Conservation (phyloP, 2,329 filamentous ascomycete species). For the Pyrenochaeta sp. region DNA sequence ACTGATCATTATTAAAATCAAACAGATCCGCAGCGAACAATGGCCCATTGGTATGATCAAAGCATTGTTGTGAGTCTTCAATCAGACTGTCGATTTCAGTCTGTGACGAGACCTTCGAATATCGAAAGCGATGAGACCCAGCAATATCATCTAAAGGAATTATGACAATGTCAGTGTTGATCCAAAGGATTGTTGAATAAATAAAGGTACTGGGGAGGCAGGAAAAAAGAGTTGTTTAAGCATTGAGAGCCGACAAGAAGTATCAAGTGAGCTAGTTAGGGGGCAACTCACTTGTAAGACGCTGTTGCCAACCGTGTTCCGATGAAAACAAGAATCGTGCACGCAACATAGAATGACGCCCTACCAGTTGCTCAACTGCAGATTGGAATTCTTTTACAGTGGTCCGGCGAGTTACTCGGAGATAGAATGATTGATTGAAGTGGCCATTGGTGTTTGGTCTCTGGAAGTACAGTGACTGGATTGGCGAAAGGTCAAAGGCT, state of each 20-base stretch:
- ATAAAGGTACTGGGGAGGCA: too few species aligned
- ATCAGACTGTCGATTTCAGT: slow-evolving; percentile 41
- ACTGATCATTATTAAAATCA: slow-evolving; percentile 38
- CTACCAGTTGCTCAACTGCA: slow-evolving; percentile 32
- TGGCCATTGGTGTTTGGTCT: slow-evolving; percentile 43
- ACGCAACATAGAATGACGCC: slow-evolving; percentile 45
- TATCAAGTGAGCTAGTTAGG: not conserved
- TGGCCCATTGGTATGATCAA: slow-evolving; percentile 35
- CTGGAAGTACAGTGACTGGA: slow-evolving; percentile 44
- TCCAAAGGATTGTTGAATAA: too few species aligned
- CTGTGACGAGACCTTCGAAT: slow-evolving; percentile 29
- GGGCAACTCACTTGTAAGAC: slow-evolving; percentile 34
- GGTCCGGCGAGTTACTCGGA: slow-evolving; percentile 37
- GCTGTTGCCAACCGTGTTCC: slow-evolving; percentile 41
- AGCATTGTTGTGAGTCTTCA: slow-evolving; percentile 38
- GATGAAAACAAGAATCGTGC: slow-evolving; percentile 36
- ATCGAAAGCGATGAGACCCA: slow-evolving; percentile 40
- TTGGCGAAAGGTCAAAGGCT: slow-evolving; percentile 43
- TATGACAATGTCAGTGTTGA: not conserved
- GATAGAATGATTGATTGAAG: slow-evolving; percentile 48
- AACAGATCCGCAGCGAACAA: slow-evolving; percentile 49
- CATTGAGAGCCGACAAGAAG: not conserved
- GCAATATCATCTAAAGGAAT: slow-evolving; percentile 26
- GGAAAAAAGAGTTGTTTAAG: too few species aligned
- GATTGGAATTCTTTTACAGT: slow-evolving; percentile 33